Base-by-base conservation (phyloP, 83 land plant species). In the Picea abies region DNA sequence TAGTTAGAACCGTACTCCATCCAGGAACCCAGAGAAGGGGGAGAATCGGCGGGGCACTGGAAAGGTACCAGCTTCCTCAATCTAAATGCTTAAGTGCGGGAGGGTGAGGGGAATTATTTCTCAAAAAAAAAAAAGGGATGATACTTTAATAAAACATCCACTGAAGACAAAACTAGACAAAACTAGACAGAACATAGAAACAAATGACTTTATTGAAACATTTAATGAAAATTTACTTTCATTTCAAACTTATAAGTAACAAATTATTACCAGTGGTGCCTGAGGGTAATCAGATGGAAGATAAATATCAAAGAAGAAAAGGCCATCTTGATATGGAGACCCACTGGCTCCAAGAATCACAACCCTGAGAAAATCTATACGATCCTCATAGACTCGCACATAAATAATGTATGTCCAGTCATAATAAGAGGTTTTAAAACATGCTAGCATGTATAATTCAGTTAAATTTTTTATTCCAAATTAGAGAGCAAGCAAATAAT, bases 261-360 rank as follows among this genome's bases (percentile, higher is more conserved):
- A 76, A 76, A 60, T 26, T 47, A 85, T 83, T 93, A 98, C 99
- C 60, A 97, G 99, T 44, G 99, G 99, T 60, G 61, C 82, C 49
- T 81, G 83, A 37, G 99, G 99, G 83, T 98, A 98, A 41, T 79
- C 81, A 35, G 88, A 66, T 72, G 99, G 99, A 73, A 98, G 91
- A 80, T 70, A 84, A 16, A 94, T 81, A 77, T 98, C 99, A 88
- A 98, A 98, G 81, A 98, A 90, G 80, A 94, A 98, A 47, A 98
- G 85, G n/a, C 99, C 99, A 88, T 98, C 99, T 83, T 98, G 99
- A 85, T 98, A 98, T 12, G 99, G 99, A 71, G 99, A 96, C 65
- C 99, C 39, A 37, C 39, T 37, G 39, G 99, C 96, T 76, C 99
- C 99, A 26, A 98, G 76, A 32, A 98, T 94, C 9, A 93, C 98